Percentiles rank a stretch among this genome's conserved stretches.
Conservation (phyloP, 1,139 yeast genomes). For the Nakaseomyces bracarensis region DNA sequence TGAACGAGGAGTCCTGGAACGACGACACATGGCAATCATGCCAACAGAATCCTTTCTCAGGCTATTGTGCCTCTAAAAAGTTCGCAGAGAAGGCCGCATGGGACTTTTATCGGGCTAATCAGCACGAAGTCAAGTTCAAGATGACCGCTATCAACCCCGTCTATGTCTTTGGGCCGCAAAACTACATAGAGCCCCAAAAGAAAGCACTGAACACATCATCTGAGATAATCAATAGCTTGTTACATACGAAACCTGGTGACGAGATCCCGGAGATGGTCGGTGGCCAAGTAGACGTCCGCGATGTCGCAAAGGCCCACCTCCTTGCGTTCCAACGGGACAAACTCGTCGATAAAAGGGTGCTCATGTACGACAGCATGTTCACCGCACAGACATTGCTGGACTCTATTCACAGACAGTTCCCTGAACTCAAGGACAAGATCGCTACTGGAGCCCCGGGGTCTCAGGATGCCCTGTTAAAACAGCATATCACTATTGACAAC, state of each 20-base stretch:
- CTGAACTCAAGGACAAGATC: constrained; percentile 34
- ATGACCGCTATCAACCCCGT: constrained; percentile 44
- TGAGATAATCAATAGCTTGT: constrained; percentile 30
- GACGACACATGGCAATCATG: constrained; percentile 33
- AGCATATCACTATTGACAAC: constrained; percentile 50
- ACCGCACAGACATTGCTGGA: constrained; percentile 30
- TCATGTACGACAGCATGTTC: constrained; percentile 29
- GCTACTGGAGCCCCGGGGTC: constrained; percentile 14
- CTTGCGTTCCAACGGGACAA: constrained; percentile 34
- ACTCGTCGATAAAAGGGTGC: constrained; percentile 31
- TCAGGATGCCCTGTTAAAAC: constrained; percentile 1
- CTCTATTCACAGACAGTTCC: constrained; percentile 33
- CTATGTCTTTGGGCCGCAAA: constrained; percentile 44
- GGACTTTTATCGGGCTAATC: constrained; percentile 38
- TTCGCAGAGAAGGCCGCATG: constrained; percentile 50
- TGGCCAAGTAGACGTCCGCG: constrained; percentile 42
- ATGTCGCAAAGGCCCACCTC: constrained; percentile 46
- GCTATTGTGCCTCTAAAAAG: constrained; percentile 45
- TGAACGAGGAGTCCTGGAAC: constrained; percentile 37
- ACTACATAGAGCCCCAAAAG: constrained; percentile 30
- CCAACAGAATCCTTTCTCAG: constrained; percentile 30
- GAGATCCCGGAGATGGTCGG: constrained; percentile 16
- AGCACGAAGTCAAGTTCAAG: constrained; percentile 36
- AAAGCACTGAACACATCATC: constrained; percentile 34
- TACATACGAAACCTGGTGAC: constrained; percentile 18